These are phyloP conservation scores for Puccinia triticina DNA, from an alignment of 1,284 basidiomycete genomes.

Conservation along the genomic window DNA sequence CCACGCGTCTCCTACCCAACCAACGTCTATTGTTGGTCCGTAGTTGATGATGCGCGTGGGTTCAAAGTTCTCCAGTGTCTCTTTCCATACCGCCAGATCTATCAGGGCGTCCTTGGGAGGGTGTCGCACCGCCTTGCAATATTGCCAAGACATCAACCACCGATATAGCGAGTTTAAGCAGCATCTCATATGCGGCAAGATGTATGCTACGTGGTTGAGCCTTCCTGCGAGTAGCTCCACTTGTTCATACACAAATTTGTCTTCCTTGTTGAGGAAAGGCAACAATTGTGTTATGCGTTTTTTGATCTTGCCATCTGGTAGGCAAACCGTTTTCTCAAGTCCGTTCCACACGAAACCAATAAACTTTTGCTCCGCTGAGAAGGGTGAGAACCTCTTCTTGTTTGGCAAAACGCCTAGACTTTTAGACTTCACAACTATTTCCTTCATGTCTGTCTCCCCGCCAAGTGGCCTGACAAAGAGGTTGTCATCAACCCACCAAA, in stretches of 20 bases:
- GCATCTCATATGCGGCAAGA: no score
- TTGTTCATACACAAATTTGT: not conserved
- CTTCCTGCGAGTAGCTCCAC: slow-evolving; percentile 12
- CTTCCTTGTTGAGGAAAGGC: not conserved
- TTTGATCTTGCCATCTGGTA: no score
- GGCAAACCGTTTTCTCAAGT: no score
- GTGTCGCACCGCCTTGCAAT: no score
- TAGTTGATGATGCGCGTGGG: no score
- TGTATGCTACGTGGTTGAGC: no score
- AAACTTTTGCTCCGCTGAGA: slow-evolving; percentile 7
- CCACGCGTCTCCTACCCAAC: no score
- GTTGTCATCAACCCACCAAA: no score
- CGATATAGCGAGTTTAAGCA: no score
- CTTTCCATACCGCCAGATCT: not conserved
- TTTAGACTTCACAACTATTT: not conserved
- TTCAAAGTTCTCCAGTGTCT: not conserved
- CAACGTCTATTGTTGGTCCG: no score
- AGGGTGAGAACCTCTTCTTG: not conserved
- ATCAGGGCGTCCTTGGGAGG: not conserved
- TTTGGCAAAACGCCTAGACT: slow-evolving; percentile 11
- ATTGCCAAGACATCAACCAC: no score
- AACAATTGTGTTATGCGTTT: not conserved
- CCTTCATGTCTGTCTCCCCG: not conserved
- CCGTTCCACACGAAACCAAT: no score
- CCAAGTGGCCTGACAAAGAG: not conserved